These are phyloP conservation scores for Chlorella sp. DNA, from an alignment of 139 green algal genomes.

Conservation along the genomic window DNA sequence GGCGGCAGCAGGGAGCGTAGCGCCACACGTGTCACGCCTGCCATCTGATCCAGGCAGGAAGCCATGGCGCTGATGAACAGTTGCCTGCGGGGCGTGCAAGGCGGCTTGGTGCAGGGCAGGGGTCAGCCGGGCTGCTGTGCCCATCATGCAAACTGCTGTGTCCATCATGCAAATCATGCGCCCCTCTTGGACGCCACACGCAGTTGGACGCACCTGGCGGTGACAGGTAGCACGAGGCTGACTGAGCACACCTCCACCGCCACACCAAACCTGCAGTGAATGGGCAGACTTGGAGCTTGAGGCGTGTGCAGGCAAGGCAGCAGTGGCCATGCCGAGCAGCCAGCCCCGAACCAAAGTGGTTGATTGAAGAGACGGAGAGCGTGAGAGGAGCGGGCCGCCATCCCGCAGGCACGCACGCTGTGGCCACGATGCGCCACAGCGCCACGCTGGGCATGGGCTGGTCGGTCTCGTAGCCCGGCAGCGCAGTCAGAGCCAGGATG, in stretches of 20 bases:
- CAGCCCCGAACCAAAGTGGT: too few relatives aligned
- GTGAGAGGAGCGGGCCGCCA: too few relatives aligned
- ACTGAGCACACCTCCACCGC: conserved; percentile 12
- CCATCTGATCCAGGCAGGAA: conserved; percentile 1
- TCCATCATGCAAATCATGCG: neutral
- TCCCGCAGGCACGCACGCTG: neutral
- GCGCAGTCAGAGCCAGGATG: conserved; percentile 11
- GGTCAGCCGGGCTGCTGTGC: neutral
- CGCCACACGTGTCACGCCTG: neutral
- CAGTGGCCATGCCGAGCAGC: too few relatives aligned
- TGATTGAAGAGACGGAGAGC: too few relatives aligned
- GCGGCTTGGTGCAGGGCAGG: neutral
- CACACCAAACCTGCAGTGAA: conserved; percentile 1
- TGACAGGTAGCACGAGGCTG: conserved; percentile 10
- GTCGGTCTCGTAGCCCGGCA: conserved; percentile 12
- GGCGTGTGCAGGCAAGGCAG: too few relatives aligned
- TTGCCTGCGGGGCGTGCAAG: conserved; percentile 5
- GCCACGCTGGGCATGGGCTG: neutral
- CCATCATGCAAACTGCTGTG: neutral
- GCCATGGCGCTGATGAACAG: conserved; percentile 5
- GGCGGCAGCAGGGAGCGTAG: neutral
- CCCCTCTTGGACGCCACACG: neutral
- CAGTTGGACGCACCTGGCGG: neutral
- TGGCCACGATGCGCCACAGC: conserved; percentile 25
- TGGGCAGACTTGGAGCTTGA: too few relatives aligned